Evolutionary conservation across 2,329 filamentous ascomycete species (phyloP).

Genomic region (Aspergillus sp.): DNA sequence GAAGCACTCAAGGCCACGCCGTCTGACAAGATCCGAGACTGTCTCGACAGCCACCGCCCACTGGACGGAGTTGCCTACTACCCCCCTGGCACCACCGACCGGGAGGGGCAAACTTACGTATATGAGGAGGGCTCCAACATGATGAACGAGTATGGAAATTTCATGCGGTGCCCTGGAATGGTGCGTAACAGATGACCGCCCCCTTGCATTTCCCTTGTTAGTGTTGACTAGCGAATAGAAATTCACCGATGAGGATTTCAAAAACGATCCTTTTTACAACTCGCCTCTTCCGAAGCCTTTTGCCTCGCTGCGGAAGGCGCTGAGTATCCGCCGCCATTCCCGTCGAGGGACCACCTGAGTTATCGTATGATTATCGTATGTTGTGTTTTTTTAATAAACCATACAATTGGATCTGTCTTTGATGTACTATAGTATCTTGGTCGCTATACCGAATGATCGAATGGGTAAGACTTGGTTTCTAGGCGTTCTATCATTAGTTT

Average conservation of each 20-base stretch:
- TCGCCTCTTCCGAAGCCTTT: conserved; percentile 28
- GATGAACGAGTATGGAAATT: conserved; percentile 67
- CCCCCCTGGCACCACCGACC: conserved; percentile 69
- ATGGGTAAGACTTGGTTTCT: too few relatives aligned
- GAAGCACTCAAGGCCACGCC: conserved; percentile 82
- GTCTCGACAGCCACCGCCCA: conserved; percentile 69
- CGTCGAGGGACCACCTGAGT: conserved; percentile 15
- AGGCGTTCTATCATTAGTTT: too few relatives aligned
- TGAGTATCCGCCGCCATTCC: conserved; percentile 24
- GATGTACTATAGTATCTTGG: too few relatives aligned
- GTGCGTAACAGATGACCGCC: conserved; percentile 51
- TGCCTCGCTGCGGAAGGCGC: conserved; percentile 22
- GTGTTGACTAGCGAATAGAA: conserved; percentile 22
- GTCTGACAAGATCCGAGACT: conserved; percentile 70
- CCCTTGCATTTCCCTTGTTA: too few relatives aligned
- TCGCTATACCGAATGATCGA: too few relatives aligned
- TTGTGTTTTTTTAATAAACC: too few relatives aligned
- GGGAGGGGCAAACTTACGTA: conserved; percentile 65
- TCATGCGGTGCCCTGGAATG: conserved; percentile 70
- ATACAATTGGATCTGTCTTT: too few relatives aligned
- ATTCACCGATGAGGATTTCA: conserved; percentile 41
- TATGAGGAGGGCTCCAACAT: conserved; percentile 87
- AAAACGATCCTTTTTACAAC: conserved; percentile 39
- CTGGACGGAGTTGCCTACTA: conserved; percentile 75
- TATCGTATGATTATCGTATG: too few relatives aligned